phyloP scores from a whole-genome alignment of 2,329 filamentous ascomycete genomes.

The Trichoderma sp. region DNA sequence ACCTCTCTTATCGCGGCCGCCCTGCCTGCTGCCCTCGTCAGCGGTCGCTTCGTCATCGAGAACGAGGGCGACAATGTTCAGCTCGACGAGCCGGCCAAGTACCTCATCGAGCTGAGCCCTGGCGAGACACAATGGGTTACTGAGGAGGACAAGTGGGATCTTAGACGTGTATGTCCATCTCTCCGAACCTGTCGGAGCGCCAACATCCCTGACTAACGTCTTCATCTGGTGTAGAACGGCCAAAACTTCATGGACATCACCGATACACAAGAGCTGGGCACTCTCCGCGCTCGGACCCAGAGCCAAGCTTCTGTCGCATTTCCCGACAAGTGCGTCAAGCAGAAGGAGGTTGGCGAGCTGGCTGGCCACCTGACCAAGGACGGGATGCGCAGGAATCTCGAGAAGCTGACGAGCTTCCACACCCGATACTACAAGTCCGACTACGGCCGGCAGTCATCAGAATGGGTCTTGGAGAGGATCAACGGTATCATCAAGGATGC shows the following conservation, averaged over 20 bases:
- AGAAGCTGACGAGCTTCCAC: slow-evolving; percentile 75
- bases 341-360: slow-evolving; percentile 65
- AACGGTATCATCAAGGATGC: slow-evolving; percentile 67
- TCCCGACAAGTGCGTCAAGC: slow-evolving; percentile 63
- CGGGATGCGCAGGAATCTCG: slow-evolving; percentile 74
- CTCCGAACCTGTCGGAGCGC: neutral
- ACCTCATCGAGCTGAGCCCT: slow-evolving; percentile 79
- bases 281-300: slow-evolving; percentile 34
- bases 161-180: slow-evolving; percentile 65
- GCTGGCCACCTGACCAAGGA: slow-evolving; percentile 68
- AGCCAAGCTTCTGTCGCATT: slow-evolving; percentile 50
- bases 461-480: slow-evolving; percentile 80
- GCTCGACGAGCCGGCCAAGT: slow-evolving; percentile 48
- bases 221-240: slow-evolving; percentile 59
- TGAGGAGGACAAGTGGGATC: slow-evolving; percentile 91
- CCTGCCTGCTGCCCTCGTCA: slow-evolving; percentile 51
- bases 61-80: slow-evolving; percentile 51
- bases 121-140: slow-evolving; percentile 84
- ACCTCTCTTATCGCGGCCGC: slow-evolving; percentile 54
- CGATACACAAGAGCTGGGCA: slow-evolving; percentile 60
- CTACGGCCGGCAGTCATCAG: slow-evolving; percentile 78
- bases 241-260: slow-evolving; percentile 95
- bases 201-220: neutral
- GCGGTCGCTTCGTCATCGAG: slow-evolving; percentile 56
- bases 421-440: slow-evolving; percentile 80